Base-by-base conservation (phyloP, 1,284 basidiomycete species). In the Kalmanozyma brasiliensis region DNA sequence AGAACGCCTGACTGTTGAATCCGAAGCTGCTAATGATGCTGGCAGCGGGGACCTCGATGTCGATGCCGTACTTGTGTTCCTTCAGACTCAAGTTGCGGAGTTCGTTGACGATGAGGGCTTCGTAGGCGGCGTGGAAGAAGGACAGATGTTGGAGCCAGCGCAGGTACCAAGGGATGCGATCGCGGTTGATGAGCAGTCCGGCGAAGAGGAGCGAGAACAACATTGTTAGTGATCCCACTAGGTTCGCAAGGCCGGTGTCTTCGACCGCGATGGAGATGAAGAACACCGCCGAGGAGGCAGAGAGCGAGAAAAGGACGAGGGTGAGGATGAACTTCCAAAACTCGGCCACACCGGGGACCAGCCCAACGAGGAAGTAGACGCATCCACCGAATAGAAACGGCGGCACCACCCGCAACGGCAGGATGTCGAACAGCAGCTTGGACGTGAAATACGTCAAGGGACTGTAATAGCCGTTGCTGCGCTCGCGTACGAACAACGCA, bases 91-190 rank as follows among this genome's bases (percentile, higher is more conserved):
- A 85, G 82, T 94, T 96, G 43, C 94, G 86, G 49, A 98, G 85
- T 38, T 98, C 94, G 82, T 98, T 98, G 59, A 98, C 94, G 22
- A 94, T 89, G 24, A 98, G 86, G 1, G 91, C 93, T 84, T 98
- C 95, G 79, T 93, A 98, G 0, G 91, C 95, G n/a, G 95, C 94
- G 84, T 98, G 95, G 89, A 96, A 98, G 87, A 98, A 98, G 3
- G 93, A 95, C 13, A 92, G 80, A 1, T 91, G 93, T 79, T 93
- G 91, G 66, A 98, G 84, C 92, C 93, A 96, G 57, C 87, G 88
- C 44, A 95, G 85, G 34, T 85, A 86, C 0, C 85, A 85, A 0
- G 88, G 87, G 11, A 97, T 88, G 22, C 90, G 89, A 72, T 94
- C 91, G 44, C 93, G 89, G 83, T 98, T 98, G 85, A 98, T 93